Evolutionary conservation across 1,284 basidiomycete species (phyloP).

Genomic region (Fomitopsis pinicola): DNA sequence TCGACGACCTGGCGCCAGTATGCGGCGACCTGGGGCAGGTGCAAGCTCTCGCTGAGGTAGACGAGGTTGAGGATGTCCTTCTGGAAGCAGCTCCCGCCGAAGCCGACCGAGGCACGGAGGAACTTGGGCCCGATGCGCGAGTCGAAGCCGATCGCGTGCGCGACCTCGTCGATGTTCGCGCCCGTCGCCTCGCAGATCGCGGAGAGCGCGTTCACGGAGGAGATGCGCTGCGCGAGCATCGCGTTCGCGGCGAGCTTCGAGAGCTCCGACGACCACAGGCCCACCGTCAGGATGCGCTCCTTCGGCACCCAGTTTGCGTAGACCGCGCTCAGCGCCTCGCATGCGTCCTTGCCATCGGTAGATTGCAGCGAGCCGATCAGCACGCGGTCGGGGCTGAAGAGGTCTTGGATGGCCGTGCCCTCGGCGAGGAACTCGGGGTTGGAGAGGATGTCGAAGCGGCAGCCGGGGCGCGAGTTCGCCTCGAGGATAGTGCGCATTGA

Average conservation of each 20-base stretch:
- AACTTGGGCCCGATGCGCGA: constrained; percentile 93
- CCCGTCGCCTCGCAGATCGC: constrained; percentile 99
- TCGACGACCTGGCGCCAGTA: constrained; percentile 97
- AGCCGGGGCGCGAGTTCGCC: constrained; percentile 90
- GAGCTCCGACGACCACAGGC: constrained; percentile 98
- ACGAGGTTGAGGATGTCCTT: constrained; percentile 99
- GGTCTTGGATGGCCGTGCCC: constrained; percentile 91
- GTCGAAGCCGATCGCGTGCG: constrained; percentile 92
- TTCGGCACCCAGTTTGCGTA: constrained; percentile 97
- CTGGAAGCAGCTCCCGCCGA: constrained; percentile 99
- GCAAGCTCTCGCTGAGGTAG: constrained; percentile 91
- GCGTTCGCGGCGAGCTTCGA: constrained; percentile 99
- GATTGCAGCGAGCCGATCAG: constrained; percentile 95
- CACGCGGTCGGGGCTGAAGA: constrained; percentile 90
- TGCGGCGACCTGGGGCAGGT: constrained; percentile 94
- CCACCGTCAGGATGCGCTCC: constrained; percentile 88
- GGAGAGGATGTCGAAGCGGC: constrained; percentile 96
- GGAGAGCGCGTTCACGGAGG: constrained; percentile 95
- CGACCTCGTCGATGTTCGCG: constrained; percentile 97
- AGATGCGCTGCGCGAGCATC: constrained; percentile 97
- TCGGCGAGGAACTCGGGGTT: constrained; percentile 99
- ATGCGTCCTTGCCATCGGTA: constrained; percentile 79
- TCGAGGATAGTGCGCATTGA: constrained; percentile 99
- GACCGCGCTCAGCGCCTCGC: constrained; percentile 69
- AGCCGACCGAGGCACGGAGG: constrained; percentile 93